Conservation (phyloP, 352 stramenopile species). For the Globisporangium irregulare region DNA sequence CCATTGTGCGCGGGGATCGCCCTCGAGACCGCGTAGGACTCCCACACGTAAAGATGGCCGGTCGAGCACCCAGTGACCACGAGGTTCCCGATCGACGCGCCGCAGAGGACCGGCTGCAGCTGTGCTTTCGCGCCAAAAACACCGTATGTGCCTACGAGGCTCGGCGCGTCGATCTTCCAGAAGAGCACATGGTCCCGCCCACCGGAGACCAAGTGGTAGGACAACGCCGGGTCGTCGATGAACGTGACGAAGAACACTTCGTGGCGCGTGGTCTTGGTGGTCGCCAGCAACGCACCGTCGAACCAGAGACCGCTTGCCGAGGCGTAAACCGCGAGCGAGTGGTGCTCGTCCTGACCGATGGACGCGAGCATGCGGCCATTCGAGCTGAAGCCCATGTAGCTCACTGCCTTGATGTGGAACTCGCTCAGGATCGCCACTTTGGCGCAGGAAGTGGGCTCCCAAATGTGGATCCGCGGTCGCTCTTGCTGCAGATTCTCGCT, state of each 20-base stretch:
- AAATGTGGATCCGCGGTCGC: slow-evolving; percentile 65
- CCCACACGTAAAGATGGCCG: slow-evolving; percentile 74
- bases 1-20: slow-evolving; percentile 67
- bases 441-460: slow-evolving; percentile 61
- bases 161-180: slow-evolving; percentile 55
- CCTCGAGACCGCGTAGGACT: slow-evolving; percentile 49
- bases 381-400: slow-evolving; percentile 55
- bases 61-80: slow-evolving; percentile 60
- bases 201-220: slow-evolving; percentile 56
- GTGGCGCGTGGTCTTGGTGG: slow-evolving; percentile 42
- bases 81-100: slow-evolving; percentile 44
- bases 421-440: slow-evolving; percentile 45
- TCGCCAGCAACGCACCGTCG: slow-evolving; percentile 55
- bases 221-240: slow-evolving; percentile 39
- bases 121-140: slow-evolving; percentile 63
- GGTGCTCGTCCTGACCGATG: slow-evolving; percentile 71
- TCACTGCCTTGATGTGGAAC: slow-evolving; percentile 70
- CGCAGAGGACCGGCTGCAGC: slow-evolving; percentile 57
- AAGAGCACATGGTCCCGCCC: slow-evolving; percentile 71
- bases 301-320: slow-evolving; percentile 61
- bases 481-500: slow-evolving; percentile 49
- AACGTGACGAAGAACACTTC: slow-evolving; percentile 63
- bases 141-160: slow-evolving; percentile 48
- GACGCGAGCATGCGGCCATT: slow-evolving; percentile 47
- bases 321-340: slow-evolving; percentile 67